These are phyloP conservation scores for Podospora anserina DNA, from an alignment of 495 filamentous ascomycete species.

Conservation along the genomic window DNA sequence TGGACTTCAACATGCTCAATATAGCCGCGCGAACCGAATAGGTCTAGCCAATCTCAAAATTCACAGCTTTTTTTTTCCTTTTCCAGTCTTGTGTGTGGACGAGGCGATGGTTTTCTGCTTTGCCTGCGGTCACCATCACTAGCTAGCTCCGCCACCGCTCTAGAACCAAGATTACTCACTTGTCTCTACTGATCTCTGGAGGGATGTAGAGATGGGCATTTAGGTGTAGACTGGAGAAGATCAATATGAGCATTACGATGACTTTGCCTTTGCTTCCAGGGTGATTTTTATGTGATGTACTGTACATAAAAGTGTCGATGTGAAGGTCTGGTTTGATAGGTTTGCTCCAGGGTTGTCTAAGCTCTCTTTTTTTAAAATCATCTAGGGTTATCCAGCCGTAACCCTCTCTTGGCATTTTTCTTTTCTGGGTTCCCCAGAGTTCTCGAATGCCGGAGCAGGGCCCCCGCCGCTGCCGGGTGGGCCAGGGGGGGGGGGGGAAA, in stretches of 20 bases:
- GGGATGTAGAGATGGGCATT: conserved; percentile 22
- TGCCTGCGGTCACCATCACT: not conserved
- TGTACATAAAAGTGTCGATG: not conserved
- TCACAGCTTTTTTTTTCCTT: not conserved
- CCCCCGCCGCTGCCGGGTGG: not conserved
- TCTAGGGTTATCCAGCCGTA: not conserved
- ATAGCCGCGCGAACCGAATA: conserved; percentile 17
- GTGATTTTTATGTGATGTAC: not conserved
- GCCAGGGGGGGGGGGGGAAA: not conserved
- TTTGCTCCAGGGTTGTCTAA: not conserved
- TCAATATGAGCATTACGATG: conserved; percentile 31
- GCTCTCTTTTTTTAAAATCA: not conserved
- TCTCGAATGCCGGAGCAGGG: not conserved
- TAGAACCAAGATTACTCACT: conserved; percentile 3
- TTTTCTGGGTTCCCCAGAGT: not conserved
- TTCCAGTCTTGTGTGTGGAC: not conserved
- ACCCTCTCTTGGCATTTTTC: not conserved
- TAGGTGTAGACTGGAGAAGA: conserved; percentile 26
- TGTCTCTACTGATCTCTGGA: conserved; percentile 25
- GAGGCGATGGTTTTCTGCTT: not conserved
- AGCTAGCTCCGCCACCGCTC: not conserved
- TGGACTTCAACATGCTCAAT: conserved; percentile 20
- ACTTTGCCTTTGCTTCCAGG: not conserved
- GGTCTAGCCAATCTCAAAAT: conserved; percentile 15
- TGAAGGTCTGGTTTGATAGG: not conserved